A percentile compares a stretch with the other conserved stretches of the same genome.
Conservation (phyloP, 371 early-diverging fungal species). For the Lichtheimia ramosa region DNA sequence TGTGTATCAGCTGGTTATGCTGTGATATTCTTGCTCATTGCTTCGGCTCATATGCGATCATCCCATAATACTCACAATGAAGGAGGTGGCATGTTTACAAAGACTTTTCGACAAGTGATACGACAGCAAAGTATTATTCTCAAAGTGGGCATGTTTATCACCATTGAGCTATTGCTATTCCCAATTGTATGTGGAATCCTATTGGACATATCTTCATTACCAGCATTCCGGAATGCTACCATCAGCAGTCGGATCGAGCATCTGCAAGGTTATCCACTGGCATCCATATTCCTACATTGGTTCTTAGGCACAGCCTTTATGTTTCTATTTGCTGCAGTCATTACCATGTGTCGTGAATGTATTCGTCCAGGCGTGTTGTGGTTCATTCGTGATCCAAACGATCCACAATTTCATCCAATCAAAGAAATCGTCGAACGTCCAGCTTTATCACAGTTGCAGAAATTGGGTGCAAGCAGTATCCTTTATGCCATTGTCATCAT, state of each 20-base stretch:
- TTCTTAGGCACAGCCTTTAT: constrained; percentile 89
- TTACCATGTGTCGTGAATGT: constrained; percentile 69
- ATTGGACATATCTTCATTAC: constrained; percentile 74
- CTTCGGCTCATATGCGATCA: constrained; percentile 23
- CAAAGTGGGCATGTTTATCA: constrained; percentile 77
- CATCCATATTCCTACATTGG: constrained; percentile 84
- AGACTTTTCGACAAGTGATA: constrained; percentile 42
- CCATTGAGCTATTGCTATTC: constrained; percentile 82
- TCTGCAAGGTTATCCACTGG: constrained; percentile 59
- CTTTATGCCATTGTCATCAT: constrained; percentile 78
- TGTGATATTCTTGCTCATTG: constrained; percentile 11
- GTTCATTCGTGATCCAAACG: constrained; percentile 95
- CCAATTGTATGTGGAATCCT: constrained; percentile 87
- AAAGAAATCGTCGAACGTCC: constrained; percentile 86
- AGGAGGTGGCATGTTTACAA: constrained; percentile 30
- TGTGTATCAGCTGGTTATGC: constrained; percentile 35
- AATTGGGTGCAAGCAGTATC: constrained; percentile 73
- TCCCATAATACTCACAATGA: background rate
- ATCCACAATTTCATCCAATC: constrained; percentile 90
- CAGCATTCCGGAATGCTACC: constrained; percentile 65
- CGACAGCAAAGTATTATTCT: constrained; percentile 58
- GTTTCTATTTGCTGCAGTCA: constrained; percentile 86
- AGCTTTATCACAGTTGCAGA: constrained; percentile 69
- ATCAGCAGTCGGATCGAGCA: constrained; percentile 55
- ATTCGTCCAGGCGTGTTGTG: constrained; percentile 92